Evolutionary conservation across 2,329 filamentous ascomycete genomes (phyloP).

Genomic region (Zymoseptoria passerinii): DNA sequence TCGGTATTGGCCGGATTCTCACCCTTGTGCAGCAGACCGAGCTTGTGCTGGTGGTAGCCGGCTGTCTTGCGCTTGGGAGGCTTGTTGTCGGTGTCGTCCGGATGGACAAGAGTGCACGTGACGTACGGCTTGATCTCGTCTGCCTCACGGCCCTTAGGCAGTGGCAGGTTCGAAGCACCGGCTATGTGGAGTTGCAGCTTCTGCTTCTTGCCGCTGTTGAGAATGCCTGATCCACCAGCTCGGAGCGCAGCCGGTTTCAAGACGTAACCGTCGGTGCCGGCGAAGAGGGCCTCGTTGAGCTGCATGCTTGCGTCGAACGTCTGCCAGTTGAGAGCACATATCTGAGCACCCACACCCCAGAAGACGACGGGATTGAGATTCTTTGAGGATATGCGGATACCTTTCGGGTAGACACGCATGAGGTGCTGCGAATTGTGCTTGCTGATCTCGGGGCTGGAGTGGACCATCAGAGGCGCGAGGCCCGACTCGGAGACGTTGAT

Average conservation of each 20-base stretch:
- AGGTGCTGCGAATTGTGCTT: conserved; percentile 56
- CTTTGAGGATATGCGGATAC: conserved; percentile 57
- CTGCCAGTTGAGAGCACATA: conserved; percentile 64
- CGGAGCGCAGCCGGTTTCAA: conserved; percentile 56
- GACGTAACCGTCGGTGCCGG: conserved; percentile 56
- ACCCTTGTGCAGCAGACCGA: conserved; percentile 49
- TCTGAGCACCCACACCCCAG: conserved; percentile 60
- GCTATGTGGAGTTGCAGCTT: conserved; percentile 51
- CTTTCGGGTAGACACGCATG: conserved; percentile 65
- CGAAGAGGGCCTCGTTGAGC: conserved; percentile 60
- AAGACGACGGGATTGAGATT: conserved; percentile 57
- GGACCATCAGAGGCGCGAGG: conserved; percentile 45
- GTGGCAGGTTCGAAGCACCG: conserved; percentile 54
- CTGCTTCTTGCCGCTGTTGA: conserved; percentile 42
- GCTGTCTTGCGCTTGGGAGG: conserved; percentile 55
- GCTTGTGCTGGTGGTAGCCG: conserved; percentile 52
- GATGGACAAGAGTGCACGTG: conserved; percentile 56
- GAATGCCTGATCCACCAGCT: conserved; percentile 44
- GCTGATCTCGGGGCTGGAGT: conserved; percentile 42
- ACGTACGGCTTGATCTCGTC: conserved; percentile 53
- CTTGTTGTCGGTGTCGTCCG: conserved; percentile 41
- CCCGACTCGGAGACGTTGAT: conserved; percentile 62
- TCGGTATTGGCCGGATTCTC: conserved; percentile 54
- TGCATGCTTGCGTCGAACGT: conserved; percentile 59
- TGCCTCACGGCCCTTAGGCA: conserved; percentile 43